Conservation (phyloP, 768 basidiomycete species). For the Leccinum barrowsii region DNA sequence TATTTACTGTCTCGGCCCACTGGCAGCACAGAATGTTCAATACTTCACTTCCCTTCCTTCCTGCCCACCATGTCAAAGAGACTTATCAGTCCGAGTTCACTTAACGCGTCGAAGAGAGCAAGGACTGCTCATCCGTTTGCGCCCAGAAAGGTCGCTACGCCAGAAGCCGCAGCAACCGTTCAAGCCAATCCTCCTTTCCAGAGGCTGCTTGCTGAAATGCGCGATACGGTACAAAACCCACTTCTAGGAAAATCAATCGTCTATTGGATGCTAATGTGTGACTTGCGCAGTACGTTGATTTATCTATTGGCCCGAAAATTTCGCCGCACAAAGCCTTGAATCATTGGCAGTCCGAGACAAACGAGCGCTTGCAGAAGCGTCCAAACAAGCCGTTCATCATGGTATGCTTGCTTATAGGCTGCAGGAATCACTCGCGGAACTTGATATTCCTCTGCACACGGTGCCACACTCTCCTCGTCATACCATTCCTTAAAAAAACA, state of each 20-base stretch:
- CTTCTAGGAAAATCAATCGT: conserved; percentile 59
- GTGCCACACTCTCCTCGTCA: conserved; percentile 53
- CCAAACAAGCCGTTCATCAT: conserved; percentile 49
- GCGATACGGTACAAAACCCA: conserved; percentile 30
- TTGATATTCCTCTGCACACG: conserved; percentile 72
- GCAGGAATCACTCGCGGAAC: conserved; percentile 50
- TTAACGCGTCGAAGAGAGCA: conserved; percentile 34
- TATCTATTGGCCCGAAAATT: not conserved
- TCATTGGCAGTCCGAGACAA: conserved; percentile 66
- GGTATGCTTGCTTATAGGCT: not conserved
- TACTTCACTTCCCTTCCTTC: not conserved
- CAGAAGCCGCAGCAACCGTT: conserved; percentile 56
- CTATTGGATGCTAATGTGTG: conserved; percentile 94
- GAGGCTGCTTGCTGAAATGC: conserved; percentile 48
- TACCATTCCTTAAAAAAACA: conserved; percentile 54
- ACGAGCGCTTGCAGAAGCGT: conserved; percentile 71
- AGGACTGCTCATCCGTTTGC: conserved; percentile 35
- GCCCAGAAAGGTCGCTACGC: conserved; percentile 64
- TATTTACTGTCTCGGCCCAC: not conserved
- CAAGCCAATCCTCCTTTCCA: conserved; percentile 65
- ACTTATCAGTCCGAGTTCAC: conserved; percentile 14
- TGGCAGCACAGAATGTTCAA: not conserved
- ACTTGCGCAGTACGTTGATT: conserved; percentile 59
- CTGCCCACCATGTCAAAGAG: conserved; percentile 25
- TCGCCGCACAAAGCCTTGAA: not conserved